phyloP scores from a whole-genome alignment of 2,329 filamentous ascomycete genomes.

The Sclerotinia borealis region DNA sequence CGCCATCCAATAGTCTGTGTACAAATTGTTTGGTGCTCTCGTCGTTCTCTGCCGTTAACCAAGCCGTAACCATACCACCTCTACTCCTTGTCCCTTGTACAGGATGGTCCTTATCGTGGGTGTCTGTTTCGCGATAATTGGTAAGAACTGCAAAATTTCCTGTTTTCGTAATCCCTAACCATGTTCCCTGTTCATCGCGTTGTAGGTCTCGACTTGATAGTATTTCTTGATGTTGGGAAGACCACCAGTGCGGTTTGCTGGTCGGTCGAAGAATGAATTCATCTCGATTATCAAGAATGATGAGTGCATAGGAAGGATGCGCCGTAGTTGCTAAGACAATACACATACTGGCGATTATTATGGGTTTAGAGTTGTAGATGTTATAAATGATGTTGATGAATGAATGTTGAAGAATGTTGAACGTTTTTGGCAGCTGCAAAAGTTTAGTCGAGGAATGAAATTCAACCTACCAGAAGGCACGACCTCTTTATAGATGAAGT shows the following conservation, averaged over 20 bases:
- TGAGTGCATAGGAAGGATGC: conserved; percentile 68
- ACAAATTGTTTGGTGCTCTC: conserved; percentile 47
- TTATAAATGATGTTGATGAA: background rate
- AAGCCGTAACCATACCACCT: conserved; percentile 58
- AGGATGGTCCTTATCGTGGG: conserved; percentile 45
- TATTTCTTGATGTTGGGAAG: conserved; percentile 33
- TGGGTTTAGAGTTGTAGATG: background rate
- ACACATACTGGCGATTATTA: conserved; percentile 52
- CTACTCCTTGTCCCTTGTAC: conserved; percentile 51
- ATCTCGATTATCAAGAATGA: conserved; percentile 74
- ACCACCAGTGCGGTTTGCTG: conserved; percentile 59
- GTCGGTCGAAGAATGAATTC: conserved; percentile 62
- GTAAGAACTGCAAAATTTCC: conserved; percentile 60
- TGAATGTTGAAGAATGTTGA: conserved; percentile 8
- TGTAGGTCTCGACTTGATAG: conserved; percentile 58
- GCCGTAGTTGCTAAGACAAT: conserved; percentile 71
- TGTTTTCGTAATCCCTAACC: conserved; percentile 55
- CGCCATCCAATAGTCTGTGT: conserved; percentile 44
- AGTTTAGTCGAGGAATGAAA: background rate
- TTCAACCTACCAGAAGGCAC: conserved; percentile 3
- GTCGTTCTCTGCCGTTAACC: conserved; percentile 47
- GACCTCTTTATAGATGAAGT: background rate
- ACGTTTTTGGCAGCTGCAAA: background rate
- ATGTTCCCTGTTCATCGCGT: conserved; percentile 56
- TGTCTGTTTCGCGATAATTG: conserved; percentile 55